Conservation (phyloP, 192 early-diverging fungal genomes). For the Coemansia sp. region DNA sequence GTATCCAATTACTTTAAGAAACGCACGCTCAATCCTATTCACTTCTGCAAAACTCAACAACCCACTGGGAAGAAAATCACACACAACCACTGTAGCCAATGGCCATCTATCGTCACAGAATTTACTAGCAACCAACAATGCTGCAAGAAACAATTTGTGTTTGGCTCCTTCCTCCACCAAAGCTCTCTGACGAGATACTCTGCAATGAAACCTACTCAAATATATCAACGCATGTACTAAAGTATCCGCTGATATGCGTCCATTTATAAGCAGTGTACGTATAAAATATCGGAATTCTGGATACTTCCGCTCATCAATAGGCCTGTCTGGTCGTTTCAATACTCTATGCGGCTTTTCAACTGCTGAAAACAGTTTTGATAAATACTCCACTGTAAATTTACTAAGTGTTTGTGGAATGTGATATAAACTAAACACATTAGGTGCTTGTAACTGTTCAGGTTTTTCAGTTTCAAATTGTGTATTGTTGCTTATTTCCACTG, state of each 20-base stretch:
- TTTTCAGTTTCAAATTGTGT: neutral
- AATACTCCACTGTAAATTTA: conserved; percentile 39
- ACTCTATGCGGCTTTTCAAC: conserved; percentile 21
- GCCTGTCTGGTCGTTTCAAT: conserved; percentile 32
- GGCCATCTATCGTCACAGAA: conserved; percentile 53
- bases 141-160: conserved; percentile 48
- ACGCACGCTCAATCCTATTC: conserved; percentile 49
- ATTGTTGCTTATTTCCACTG: neutral
- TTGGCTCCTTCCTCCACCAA: conserved; percentile 47
- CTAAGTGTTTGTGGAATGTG: conserved; percentile 41
- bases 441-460: neutral
- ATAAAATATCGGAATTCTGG: conserved; percentile 50
- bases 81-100: conserved; percentile 35
- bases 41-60: conserved; percentile 33
- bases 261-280: conserved; percentile 45
- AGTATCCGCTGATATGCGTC: conserved; percentile 45
- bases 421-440: conserved; percentile 25
- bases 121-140: conserved; percentile 51
- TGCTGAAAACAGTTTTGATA: conserved; percentile 46
- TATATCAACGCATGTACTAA: conserved; percentile 53
- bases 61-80: conserved; percentile 38
- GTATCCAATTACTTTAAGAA: conserved; percentile 42
- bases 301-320: conserved; percentile 28
- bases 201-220: conserved; percentile 37
- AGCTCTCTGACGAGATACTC: conserved; percentile 24